Conservation (phyloP, 108 stramenopile genomes). For the Ochromonas danica region DNA sequence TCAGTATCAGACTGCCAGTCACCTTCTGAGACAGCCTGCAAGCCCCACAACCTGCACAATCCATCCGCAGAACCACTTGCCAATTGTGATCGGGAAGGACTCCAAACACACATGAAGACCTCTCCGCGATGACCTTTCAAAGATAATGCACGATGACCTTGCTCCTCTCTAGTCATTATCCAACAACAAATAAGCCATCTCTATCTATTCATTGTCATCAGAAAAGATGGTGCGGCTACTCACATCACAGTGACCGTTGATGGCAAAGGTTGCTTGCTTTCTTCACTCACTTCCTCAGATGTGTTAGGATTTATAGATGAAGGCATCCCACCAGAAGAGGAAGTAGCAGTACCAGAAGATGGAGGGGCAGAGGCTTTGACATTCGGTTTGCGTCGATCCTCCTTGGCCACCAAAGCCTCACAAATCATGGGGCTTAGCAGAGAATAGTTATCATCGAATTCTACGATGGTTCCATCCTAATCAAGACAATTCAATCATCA, state of each 20-base stretch:
- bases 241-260: no score
- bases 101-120: slow-evolving; percentile 97
- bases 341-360: no score
- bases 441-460: slow-evolving; percentile 55
- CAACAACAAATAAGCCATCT: no score
- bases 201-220: no score
- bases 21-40: background rate
- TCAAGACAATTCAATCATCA: background rate
- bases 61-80: slow-evolving; percentile 74
- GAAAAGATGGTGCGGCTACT: no score
- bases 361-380: no score
- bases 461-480: slow-evolving; percentile 53
- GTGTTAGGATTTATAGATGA: no score
- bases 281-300: no score
- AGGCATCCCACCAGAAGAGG: no score
- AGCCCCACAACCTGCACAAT: slow-evolving; percentile 19
- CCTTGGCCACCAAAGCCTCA: slow-evolving; percentile 24
- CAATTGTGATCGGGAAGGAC: slow-evolving; percentile 79
- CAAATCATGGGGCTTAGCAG: slow-evolving; percentile 52
- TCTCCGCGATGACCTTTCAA: slow-evolving; percentile 54
- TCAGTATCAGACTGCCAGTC: background rate
- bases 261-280: no score
- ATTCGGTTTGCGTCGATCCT: slow-evolving; percentile 3
- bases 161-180: no score
- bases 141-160: no score